Percentiles rank a stretch among this genome's conserved stretches.
These are phyloP conservation scores for Trichocladium uniseriatum DNA, from an alignment of 495 filamentous ascomycete genomes.

Conservation along the genomic window DNA sequence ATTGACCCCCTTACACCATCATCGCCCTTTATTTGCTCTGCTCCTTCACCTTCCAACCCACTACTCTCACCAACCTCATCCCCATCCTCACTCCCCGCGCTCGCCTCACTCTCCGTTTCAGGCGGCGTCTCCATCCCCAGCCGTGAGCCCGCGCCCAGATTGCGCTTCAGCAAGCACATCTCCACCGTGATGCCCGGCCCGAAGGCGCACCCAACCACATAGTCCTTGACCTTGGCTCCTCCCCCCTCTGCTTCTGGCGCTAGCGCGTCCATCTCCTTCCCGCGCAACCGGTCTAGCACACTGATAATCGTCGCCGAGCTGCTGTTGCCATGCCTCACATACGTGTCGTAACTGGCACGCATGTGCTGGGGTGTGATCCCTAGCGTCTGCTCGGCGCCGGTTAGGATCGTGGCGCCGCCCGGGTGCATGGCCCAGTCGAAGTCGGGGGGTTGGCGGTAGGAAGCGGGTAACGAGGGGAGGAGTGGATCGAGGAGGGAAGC, in stretches of 20 bases:
- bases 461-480: slow-evolving; percentile 29
- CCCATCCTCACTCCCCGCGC: slow-evolving; percentile 27
- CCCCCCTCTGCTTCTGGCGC: slow-evolving; percentile 32
- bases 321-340: slow-evolving; percentile 55
- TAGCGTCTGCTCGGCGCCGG: slow-evolving; percentile 47
- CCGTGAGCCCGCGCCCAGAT: slow-evolving; percentile 13
- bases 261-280: slow-evolving; percentile 47
- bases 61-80: slow-evolving; percentile 22
- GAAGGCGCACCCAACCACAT: slow-evolving; percentile 56
- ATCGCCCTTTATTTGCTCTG: slow-evolving; percentile 5
- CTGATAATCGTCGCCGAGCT: slow-evolving; percentile 52
- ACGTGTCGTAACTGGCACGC: slow-evolving; percentile 52
- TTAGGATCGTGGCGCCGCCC: slow-evolving; percentile 54
- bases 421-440: slow-evolving; percentile 66
- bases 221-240: slow-evolving; percentile 29
- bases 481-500: slow-evolving; percentile 35
- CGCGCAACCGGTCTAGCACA: slow-evolving; percentile 48
- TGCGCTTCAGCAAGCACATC: slow-evolving; percentile 50
- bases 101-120: slow-evolving; percentile 38
- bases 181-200: slow-evolving; percentile 56
- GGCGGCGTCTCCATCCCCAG: slow-evolving; percentile 33
- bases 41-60: slow-evolving; percentile 19
- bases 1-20: slow-evolving; percentile 4
- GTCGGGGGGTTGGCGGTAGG: slow-evolving; percentile 35
- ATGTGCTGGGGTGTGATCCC: slow-evolving; percentile 48